These are phyloP conservation scores for Luffa aegyptiaca DNA, from an alignment of 306 rosid species.

Conservation along the genomic window DNA sequence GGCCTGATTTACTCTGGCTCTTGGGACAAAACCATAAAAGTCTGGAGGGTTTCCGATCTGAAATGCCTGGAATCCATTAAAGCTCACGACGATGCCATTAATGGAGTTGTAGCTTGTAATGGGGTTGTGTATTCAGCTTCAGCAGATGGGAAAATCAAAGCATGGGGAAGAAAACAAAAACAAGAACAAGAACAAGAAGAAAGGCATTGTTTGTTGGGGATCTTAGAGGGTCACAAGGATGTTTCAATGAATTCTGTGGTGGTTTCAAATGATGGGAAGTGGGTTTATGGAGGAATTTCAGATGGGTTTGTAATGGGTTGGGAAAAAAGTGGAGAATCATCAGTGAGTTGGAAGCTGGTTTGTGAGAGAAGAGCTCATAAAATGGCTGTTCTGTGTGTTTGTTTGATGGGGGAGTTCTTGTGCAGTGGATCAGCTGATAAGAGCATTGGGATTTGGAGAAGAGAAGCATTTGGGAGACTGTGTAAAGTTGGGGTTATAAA, in stretches of 20 bases:
- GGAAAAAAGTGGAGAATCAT: slow-evolving; percentile 24
- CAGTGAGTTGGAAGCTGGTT: slow-evolving; percentile 46
- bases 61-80: slow-evolving; percentile 80
- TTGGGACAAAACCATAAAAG: slow-evolving; percentile 84
- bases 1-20: slow-evolving; percentile 84
- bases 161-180: slow-evolving; percentile 53
- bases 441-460: slow-evolving; percentile 71
- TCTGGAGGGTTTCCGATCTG: slow-evolving; percentile 76
- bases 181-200: not conserved
- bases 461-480: slow-evolving; percentile 56
- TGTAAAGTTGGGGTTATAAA: slow-evolving; percentile 45
- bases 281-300: slow-evolving; percentile 73
- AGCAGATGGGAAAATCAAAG: slow-evolving; percentile 88
- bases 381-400: slow-evolving; percentile 74
- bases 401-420: slow-evolving; percentile 49
- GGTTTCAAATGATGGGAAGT: slow-evolving; percentile 69
- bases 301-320: slow-evolving; percentile 72
- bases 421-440: slow-evolving; percentile 91
- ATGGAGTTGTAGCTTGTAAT: slow-evolving; percentile 54
- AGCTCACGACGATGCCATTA: slow-evolving; percentile 91
- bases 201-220: slow-evolving; percentile 45
- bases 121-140: slow-evolving; percentile 89
- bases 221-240: slow-evolving; percentile 72
- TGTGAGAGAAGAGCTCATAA: slow-evolving; percentile 58
- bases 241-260: slow-evolving; percentile 54